phyloP scores from a whole-genome alignment of 306 rosid genomes.

The Dicorynia guianensis region DNA sequence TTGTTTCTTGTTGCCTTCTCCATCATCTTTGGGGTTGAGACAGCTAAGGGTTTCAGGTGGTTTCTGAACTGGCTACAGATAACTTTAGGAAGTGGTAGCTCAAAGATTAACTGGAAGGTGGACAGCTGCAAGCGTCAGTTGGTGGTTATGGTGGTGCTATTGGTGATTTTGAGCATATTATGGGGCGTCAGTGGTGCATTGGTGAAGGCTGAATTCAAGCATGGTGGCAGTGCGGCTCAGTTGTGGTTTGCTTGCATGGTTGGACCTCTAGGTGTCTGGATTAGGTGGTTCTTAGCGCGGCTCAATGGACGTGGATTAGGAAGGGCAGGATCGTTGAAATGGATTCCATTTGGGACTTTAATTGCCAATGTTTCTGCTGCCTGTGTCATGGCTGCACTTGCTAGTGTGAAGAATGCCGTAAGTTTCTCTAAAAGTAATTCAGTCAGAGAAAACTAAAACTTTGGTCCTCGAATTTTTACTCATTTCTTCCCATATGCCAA shows the following conservation, averaged over 20 bases:
- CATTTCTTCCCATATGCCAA: neutral
- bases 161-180: slow-evolving; percentile 55
- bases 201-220: slow-evolving; percentile 54
- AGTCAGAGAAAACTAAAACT: neutral
- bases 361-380: slow-evolving; percentile 89
- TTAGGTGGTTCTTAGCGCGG: slow-evolving; percentile 91
- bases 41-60: slow-evolving; percentile 76
- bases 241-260: slow-evolving; percentile 85
- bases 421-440: slow-evolving; percentile 10
- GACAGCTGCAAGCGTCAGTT: slow-evolving; percentile 56
- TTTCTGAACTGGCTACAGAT: slow-evolving; percentile 48
- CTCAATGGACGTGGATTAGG: slow-evolving; percentile 85
- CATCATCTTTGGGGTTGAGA: slow-evolving; percentile 72
- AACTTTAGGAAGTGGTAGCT: slow-evolving; percentile 38
- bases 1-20: slow-evolving; percentile 74
- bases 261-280: slow-evolving; percentile 91
- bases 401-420: slow-evolving; percentile 63
- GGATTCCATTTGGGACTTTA: slow-evolving; percentile 90
- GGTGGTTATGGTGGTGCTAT: slow-evolving; percentile 51
- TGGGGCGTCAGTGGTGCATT: slow-evolving; percentile 65
- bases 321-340: slow-evolving; percentile 52
- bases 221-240: slow-evolving; percentile 55
- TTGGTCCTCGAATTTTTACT: no score
- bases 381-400: slow-evolving; percentile 79
- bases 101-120: slow-evolving; percentile 50